These are phyloP conservation scores for Eucalyptus pauciflora DNA, from an alignment of 345 rosid genomes.

Conservation along the genomic window DNA sequence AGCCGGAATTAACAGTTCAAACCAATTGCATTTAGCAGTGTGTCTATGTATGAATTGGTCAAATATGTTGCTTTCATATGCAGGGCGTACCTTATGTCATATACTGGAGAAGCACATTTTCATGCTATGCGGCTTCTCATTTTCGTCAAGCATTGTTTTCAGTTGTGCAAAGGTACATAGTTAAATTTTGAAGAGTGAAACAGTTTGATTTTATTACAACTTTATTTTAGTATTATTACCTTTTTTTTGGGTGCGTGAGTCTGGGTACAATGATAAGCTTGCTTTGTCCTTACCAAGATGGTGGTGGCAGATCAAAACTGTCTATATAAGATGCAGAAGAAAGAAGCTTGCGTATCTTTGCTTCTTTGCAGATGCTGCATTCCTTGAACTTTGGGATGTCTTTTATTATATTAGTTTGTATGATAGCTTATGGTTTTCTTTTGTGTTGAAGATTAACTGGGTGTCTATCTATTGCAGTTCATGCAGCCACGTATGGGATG, in stretches of 20 bases:
- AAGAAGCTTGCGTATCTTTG: background rate
- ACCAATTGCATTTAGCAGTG: background rate
- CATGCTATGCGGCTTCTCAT: constrained; percentile 67
- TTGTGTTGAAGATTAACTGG: background rate
- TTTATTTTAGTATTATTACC: background rate
- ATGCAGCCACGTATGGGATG: constrained; percentile 86
- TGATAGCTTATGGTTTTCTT: background rate
- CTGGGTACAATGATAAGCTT: background rate
- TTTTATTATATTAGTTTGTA: background rate
- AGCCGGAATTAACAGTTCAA: background rate
- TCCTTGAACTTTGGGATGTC: background rate
- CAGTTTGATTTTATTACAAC: background rate
- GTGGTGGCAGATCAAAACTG: background rate
- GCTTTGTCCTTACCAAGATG: background rate
- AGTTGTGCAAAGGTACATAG: constrained; percentile 62
- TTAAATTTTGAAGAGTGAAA: background rate
- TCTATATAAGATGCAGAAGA: background rate
- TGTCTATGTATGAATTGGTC: background rate
- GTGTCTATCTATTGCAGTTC: constrained; percentile 47
- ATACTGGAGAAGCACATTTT: constrained; percentile 57
- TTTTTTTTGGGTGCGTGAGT: background rate
- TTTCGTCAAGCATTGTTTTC: constrained; percentile 81
- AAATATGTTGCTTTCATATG: background rate
- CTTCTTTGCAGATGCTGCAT: background rate
- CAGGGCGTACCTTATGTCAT: constrained; percentile 92